phyloP scores from a whole-genome alignment of 2,329 filamentous ascomycete species.

The Helicocarpus griseus region DNA sequence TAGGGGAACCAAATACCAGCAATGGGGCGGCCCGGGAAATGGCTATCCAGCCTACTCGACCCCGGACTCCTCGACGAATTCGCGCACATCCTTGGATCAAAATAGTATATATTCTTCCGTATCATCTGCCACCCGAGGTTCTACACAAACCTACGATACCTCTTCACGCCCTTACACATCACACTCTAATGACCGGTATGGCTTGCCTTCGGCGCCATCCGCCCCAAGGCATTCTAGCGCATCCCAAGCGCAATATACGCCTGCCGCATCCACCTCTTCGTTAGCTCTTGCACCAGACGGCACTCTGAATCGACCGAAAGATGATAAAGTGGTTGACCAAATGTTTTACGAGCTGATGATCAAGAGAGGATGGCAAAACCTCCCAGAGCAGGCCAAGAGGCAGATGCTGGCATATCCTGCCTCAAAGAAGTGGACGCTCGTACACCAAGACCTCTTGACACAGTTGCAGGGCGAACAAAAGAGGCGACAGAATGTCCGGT shows the following conservation, averaged over 20 bases:
- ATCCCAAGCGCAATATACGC: slow-evolving; percentile 31
- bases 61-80: slow-evolving; percentile 42
- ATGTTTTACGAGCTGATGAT: slow-evolving; percentile 94
- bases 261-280: slow-evolving; percentile 39
- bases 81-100: slow-evolving; percentile 53
- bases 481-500: slow-evolving; percentile 62
- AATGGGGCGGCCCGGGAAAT: slow-evolving; percentile 57
- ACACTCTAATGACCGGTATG: slow-evolving; percentile 26
- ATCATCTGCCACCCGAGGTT: slow-evolving; percentile 49
- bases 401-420: slow-evolving; percentile 96
- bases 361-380: slow-evolving; percentile 92
- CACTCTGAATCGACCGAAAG: slow-evolving; percentile 24
- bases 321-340: slow-evolving; percentile 72
- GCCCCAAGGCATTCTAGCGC: slow-evolving; percentile 33
- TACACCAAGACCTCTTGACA: slow-evolving; percentile 87
- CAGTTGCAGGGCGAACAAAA: slow-evolving; percentile 95
- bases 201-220: slow-evolving; percentile 18
- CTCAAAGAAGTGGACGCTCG: slow-evolving; percentile 93
- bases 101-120: slow-evolving; percentile 53
- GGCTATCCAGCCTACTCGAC: slow-evolving; percentile 52
- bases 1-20: slow-evolving; percentile 61
- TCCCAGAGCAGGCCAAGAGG: slow-evolving; percentile 84
- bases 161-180: slow-evolving; percentile 36
- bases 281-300: slow-evolving; percentile 23
- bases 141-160: slow-evolving; percentile 46